Percentiles rank a stretch among this genome's conserved stretches.
Evolutionary conservation across 2,329 filamentous ascomycete species (phyloP).

Genomic region (Corniculantispora saksenae): DNA sequence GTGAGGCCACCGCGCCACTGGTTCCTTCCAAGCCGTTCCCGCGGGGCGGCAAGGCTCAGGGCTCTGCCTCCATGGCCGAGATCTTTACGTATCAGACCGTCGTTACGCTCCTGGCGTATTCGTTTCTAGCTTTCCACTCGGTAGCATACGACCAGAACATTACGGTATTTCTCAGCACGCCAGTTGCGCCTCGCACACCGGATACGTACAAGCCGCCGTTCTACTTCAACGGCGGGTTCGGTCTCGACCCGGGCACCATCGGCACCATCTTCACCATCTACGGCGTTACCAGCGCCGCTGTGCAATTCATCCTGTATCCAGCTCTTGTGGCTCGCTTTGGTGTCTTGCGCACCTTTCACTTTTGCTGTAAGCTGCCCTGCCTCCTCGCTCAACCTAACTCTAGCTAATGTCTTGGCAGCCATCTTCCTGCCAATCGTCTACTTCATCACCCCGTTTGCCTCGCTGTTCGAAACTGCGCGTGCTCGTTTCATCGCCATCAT

Average conservation of each 20-base stretch:
- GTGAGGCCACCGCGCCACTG: slow-evolving; percentile 58
- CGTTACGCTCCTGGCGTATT: slow-evolving; percentile 76
- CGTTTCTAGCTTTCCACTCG: slow-evolving; percentile 77
- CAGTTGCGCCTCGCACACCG: slow-evolving; percentile 56
- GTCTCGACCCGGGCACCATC: slow-evolving; percentile 70
- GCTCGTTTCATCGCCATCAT: slow-evolving; percentile 65
- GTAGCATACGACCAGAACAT: slow-evolving; percentile 86
- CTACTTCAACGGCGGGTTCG: slow-evolving; percentile 81
- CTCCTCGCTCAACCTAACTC: not conserved
- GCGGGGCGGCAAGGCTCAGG: slow-evolving; percentile 19
- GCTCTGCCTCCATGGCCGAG: slow-evolving; percentile 51
- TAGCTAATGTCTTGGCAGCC: slow-evolving; percentile 37
- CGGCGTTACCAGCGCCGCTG: slow-evolving; percentile 74
- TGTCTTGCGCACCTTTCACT: slow-evolving; percentile 70
- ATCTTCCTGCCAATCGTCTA: slow-evolving; percentile 74
- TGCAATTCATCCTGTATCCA: slow-evolving; percentile 87
- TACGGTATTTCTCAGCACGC: slow-evolving; percentile 84
- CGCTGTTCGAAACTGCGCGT: slow-evolving; percentile 53
- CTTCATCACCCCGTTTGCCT: slow-evolving; percentile 78
- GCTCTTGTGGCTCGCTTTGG: slow-evolving; percentile 71
- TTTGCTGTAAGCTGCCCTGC: slow-evolving; percentile 48
- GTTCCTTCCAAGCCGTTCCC: slow-evolving; percentile 40
- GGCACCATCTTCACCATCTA: slow-evolving; percentile 84
- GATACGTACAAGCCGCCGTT: slow-evolving; percentile 69
- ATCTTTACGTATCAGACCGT: slow-evolving; percentile 75